Evolutionary conservation across 1,139 yeast species (phyloP), one percentile per base, ranked within the genome.

Genomic region (Scheffersomyces quercinus): DNA sequence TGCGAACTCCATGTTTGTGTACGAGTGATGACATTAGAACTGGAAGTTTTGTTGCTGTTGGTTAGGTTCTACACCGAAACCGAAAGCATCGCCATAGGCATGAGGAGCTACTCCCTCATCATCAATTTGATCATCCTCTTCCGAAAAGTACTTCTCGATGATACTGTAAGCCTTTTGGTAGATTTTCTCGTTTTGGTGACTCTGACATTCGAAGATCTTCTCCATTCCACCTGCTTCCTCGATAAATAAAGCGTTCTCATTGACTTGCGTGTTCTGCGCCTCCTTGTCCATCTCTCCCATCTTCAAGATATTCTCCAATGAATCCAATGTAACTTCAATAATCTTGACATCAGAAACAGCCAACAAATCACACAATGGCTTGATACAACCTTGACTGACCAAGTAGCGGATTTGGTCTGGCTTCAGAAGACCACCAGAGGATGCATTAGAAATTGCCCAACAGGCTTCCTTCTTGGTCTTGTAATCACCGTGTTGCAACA

Each of bases 201-300:
- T 82, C 76, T 93, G 99, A 65, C 96, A 88, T 50, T 88, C 91
- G 67, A 88, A 87, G 57, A 93, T 93, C 75, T 88, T 91, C 68
- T 93, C 98, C 84, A 91, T 87, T 52, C 99, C 99, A 56, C 98
- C 98, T 38, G 98, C 98, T 67, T 91, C 97, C 73, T 93, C 99
- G 60, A 93, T 87, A 69, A 70, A 89, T 52, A 90, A 79, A 35
- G 98, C 97, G 62, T 90, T 86, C 65, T 88, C 90, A 68, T 93
- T 93, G 54, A 83, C 77, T 41, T 77, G 68, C 12, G 82, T 65
- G 43, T 85, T 88, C 51, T 81, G 79, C 43, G 85, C 78, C 60
- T 90, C 96, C 68, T 83, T 88, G 62, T 90, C 97, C 68, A 84
- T 71, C 65, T 93, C 98, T 55, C 99, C 99, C 75, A 90, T 87